phyloP scores from a whole-genome alignment of 2,329 filamentous ascomycete genomes.

The Ampelomyces quisqualis region DNA sequence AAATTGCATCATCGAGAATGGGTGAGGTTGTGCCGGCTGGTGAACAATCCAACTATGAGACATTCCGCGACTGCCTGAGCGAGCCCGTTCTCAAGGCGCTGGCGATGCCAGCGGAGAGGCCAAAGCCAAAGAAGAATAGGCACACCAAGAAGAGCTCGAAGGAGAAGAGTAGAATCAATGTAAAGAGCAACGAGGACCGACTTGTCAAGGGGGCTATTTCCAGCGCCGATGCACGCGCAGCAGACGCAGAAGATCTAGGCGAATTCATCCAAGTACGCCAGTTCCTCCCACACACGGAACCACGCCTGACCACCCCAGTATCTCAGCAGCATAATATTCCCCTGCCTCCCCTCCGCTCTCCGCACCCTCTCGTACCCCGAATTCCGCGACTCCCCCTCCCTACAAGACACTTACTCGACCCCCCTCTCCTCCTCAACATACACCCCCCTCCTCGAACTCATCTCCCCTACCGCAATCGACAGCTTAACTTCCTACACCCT shows the following conservation, averaged over 20 bases:
- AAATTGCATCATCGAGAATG: slow-evolving; percentile 21
- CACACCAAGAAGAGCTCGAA: slow-evolving; percentile 36
- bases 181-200: slow-evolving; percentile 9
- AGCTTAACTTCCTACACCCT: slow-evolving; percentile 68
- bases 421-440: slow-evolving; percentile 58
- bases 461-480: slow-evolving; percentile 65
- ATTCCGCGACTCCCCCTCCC: slow-evolving; percentile 51
- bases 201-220: slow-evolving; percentile 7
- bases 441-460: slow-evolving; percentile 49
- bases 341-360: slow-evolving; percentile 61
- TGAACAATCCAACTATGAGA: slow-evolving; percentile 59
- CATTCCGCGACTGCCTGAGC: slow-evolving; percentile 74
- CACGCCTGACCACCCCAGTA: slow-evolving; percentile 52
- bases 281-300: background rate
- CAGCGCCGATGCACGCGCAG: slow-evolving; percentile 5
- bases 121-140: slow-evolving; percentile 49
- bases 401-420: slow-evolving; percentile 59
- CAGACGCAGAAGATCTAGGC: slow-evolving; percentile 65
- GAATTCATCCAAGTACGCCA: slow-evolving; percentile 70
- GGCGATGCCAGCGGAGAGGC: slow-evolving; percentile 46
- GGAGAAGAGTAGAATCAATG: slow-evolving; percentile 13
- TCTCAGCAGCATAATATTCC: slow-evolving; percentile 69
- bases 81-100: slow-evolving; percentile 66
- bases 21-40: slow-evolving; percentile 37
- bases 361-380: slow-evolving; percentile 62